Evolutionary conservation across 495 filamentous ascomycete species (phyloP).

Genomic region (Talaromyces adpressus): DNA sequence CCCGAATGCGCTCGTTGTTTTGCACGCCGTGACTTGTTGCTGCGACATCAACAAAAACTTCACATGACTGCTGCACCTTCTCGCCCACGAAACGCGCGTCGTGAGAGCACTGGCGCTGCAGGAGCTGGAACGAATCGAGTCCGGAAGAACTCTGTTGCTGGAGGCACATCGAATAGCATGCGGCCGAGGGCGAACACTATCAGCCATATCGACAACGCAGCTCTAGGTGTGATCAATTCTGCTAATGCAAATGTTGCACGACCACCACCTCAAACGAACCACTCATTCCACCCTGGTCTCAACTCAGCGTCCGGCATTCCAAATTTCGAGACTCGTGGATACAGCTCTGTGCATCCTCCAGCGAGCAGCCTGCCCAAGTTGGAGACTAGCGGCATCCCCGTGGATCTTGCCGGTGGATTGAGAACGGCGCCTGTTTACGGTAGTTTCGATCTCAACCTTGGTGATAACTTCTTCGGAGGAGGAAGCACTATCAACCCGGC

Average conservation of each 20-base stretch:
- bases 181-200: slow-evolving; percentile 94
- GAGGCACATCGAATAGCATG: slow-evolving; percentile 53
- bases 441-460: slow-evolving; percentile 62
- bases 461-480: slow-evolving; percentile 70
- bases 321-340: slow-evolving; percentile 60
- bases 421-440: slow-evolving; percentile 74
- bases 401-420: slow-evolving; percentile 56
- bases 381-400: slow-evolving; percentile 67
- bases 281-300: slow-evolving; percentile 61
- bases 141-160: slow-evolving; percentile 87
- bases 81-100: slow-evolving; percentile 68
- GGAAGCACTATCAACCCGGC: slow-evolving; percentile 87
- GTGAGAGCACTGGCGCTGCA: slow-evolving; percentile 77
- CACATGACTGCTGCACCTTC: slow-evolving; percentile 94
- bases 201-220: slow-evolving; percentile 79
- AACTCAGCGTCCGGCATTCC: slow-evolving; percentile 58
- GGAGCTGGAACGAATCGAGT: slow-evolving; percentile 63
- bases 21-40: slow-evolving; percentile 82
- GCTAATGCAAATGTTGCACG: slow-evolving; percentile 49
- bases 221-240: slow-evolving; percentile 64
- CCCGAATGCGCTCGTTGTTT: slow-evolving; percentile 95
- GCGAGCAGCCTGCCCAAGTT: slow-evolving; percentile 66
- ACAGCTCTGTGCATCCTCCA: slow-evolving; percentile 54
- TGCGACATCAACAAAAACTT: slow-evolving; percentile 97
- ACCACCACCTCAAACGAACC: slow-evolving; percentile 24